phyloP scores from a whole-genome alignment of 768 basidiomycete genomes.

The Russula brevipes region DNA sequence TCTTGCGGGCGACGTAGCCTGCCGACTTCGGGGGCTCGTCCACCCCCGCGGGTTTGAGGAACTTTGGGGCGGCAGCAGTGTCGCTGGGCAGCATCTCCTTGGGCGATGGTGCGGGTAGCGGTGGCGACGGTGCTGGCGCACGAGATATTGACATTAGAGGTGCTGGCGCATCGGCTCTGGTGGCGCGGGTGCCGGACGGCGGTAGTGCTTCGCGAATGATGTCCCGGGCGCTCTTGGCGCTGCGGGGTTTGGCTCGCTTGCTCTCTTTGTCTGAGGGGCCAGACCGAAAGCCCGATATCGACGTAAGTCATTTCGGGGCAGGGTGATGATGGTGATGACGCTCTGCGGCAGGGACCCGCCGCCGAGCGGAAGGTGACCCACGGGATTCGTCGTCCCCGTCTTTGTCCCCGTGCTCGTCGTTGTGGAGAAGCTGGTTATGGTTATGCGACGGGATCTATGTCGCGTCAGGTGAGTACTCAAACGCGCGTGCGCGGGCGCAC shows the following conservation, averaged over 20 bases:
- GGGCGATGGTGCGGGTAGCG: background rate
- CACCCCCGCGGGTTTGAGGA: constrained; percentile 20
- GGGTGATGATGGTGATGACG: background rate
- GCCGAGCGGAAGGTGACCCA: constrained; percentile 14
- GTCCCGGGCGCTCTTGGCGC: constrained; percentile 14
- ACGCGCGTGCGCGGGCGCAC: background rate
- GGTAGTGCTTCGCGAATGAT: constrained; percentile 16
- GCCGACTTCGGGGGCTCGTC: constrained; percentile 11
- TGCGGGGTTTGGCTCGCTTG: constrained; percentile 10
- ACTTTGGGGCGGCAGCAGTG: background rate
- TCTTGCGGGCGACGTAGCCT: background rate
- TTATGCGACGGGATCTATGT: constrained; percentile 9
- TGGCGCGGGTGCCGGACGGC: background rate
- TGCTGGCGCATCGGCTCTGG: no score
- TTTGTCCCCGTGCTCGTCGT: no score
- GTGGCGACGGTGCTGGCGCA: background rate
- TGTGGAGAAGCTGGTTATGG: constrained; percentile 1
- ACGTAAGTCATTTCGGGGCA: constrained; percentile 19
- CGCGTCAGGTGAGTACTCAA: constrained; percentile 7
- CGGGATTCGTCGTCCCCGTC: constrained; percentile 6
- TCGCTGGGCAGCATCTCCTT: background rate
- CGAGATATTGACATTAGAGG: background rate
- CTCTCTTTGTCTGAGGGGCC: constrained; percentile 3
- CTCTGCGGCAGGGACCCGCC: background rate
- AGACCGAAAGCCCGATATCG: constrained; percentile 19